Evolutionary conservation across 2,329 filamentous ascomycete species (phyloP).

Genomic region (Arthrinium puccinioides): DNA sequence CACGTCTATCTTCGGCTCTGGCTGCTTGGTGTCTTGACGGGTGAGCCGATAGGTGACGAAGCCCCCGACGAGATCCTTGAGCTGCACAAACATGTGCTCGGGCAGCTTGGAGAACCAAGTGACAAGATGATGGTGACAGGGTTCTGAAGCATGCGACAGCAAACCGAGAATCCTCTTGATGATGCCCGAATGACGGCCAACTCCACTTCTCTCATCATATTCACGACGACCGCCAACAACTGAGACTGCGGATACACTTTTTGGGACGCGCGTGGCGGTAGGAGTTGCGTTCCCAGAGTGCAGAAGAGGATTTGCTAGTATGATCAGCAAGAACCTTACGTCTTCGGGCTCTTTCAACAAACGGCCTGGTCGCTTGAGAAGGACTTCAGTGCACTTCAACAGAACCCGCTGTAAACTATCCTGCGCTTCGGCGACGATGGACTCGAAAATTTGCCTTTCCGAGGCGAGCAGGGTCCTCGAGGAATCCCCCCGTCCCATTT

Average conservation of each 20-base stretch:
- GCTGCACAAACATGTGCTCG: slow-evolving; percentile 57
- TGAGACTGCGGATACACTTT: slow-evolving; percentile 10
- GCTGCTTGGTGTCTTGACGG: slow-evolving; percentile 61
- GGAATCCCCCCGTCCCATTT: slow-evolving; percentile 33
- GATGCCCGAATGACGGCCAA: slow-evolving; percentile 71
- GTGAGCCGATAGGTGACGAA: slow-evolving; percentile 78
- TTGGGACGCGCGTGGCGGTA: slow-evolving; percentile 7
- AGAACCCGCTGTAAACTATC: slow-evolving; percentile 62
- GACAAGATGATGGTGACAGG: slow-evolving; percentile 71
- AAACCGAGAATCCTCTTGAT: slow-evolving; percentile 80
- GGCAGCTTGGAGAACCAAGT: slow-evolving; percentile 72
- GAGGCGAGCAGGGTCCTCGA: slow-evolving; percentile 22
- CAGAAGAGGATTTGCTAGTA: slow-evolving; percentile 73
- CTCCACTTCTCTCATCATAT: slow-evolving; percentile 24
- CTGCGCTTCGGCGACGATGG: slow-evolving; percentile 48
- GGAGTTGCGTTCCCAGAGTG: slow-evolving; percentile 36
- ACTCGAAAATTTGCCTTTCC: slow-evolving; percentile 37
- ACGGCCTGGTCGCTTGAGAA: slow-evolving; percentile 73
- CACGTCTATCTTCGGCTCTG: slow-evolving; percentile 50
- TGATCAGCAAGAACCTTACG: slow-evolving; percentile 68
- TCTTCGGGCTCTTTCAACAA: slow-evolving; percentile 62
- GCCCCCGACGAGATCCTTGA: slow-evolving; percentile 69
- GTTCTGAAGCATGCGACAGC: slow-evolving; percentile 65
- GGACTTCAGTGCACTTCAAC: slow-evolving; percentile 69
- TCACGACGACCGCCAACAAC: not conserved